Evolutionary conservation across 2,329 filamentous ascomycete species (phyloP).

Genomic region (Mariannaea sp.): DNA sequence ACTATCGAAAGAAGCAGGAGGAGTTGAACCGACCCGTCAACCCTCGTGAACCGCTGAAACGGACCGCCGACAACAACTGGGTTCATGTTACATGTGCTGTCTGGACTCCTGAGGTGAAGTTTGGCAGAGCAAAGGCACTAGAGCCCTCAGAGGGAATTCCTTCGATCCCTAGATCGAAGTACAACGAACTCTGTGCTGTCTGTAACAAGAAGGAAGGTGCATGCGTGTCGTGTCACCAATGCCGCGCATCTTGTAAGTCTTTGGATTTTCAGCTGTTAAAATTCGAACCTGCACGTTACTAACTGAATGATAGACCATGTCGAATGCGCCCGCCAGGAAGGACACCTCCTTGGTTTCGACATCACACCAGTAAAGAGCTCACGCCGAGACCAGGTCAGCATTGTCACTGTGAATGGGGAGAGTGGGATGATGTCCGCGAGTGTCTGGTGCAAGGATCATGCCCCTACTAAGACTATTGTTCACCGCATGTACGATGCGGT

Average conservation of each 20-base stretch:
- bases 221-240: slow-evolving; percentile 81
- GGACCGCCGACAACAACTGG: slow-evolving; percentile 97
- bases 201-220: slow-evolving; percentile 80
- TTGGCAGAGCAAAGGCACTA: slow-evolving; percentile 80
- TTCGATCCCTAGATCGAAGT: slow-evolving; percentile 73
- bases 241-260: slow-evolving; percentile 57
- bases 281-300: slow-evolving; percentile 12
- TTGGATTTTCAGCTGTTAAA: background rate
- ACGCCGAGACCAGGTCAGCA: slow-evolving; percentile 77
- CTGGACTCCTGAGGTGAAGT: slow-evolving; percentile 91
- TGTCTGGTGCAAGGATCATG: slow-evolving; percentile 91
- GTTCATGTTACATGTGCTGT: slow-evolving; percentile 93
- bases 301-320: slow-evolving; percentile 69
- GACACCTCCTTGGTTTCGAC: slow-evolving; percentile 87
- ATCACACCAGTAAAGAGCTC: slow-evolving; percentile 88
- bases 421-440: slow-evolving; percentile 82
- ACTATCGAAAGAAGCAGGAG: slow-evolving; percentile 81
- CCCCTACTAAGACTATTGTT: slow-evolving; percentile 70
- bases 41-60: slow-evolving; percentile 89
- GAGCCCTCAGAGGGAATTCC: slow-evolving; percentile 90
- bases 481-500: slow-evolving; percentile 80
- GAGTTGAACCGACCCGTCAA: slow-evolving; percentile 81
- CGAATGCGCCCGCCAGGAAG: slow-evolving; percentile 84
- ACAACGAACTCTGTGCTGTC: slow-evolving; percentile 79
- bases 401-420: slow-evolving; percentile 80